Percentiles rank a stretch among this genome's conserved stretches.
Evolutionary conservation across 768 basidiomycete species (phyloP).

Genomic region (Termitomyces heimii): DNA sequence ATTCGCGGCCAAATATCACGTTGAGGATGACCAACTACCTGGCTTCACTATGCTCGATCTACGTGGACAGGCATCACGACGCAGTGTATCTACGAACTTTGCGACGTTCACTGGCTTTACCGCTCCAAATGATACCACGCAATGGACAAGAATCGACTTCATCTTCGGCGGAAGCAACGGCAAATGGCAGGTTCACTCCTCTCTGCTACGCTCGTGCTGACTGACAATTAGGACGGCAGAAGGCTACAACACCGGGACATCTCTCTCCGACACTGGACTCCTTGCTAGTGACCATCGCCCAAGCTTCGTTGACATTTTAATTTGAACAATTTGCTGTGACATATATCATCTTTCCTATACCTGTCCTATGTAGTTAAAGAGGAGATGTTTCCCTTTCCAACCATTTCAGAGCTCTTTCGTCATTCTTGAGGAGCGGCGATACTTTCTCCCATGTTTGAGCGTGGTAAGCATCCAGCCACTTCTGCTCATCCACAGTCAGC

Average conservation of each 20-base stretch:
- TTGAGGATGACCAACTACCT: conserved; percentile 23
- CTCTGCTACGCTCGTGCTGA: background rate
- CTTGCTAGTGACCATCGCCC: conserved; percentile 54
- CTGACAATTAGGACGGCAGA: conserved; percentile 24
- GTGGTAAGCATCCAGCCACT: conserved; percentile 86
- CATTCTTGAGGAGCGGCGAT: conserved; percentile 59
- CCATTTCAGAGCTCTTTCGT: conserved; percentile 56
- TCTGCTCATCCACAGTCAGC: conserved; percentile 57
- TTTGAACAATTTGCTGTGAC: conserved; percentile 1
- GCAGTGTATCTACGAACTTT: conserved; percentile 36
- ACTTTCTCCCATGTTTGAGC: conserved; percentile 69
- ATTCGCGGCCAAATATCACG: conserved; percentile 35
- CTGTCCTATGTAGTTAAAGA: conserved; percentile 17
- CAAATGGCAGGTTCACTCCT: conserved; percentile 29
- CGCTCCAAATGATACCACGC: conserved; percentile 28
- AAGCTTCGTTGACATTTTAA: conserved; percentile 36
- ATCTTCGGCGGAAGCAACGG: conserved; percentile 43
- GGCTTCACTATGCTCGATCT: conserved; percentile 40
- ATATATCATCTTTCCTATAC: background rate
- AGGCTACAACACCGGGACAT: conserved; percentile 32
- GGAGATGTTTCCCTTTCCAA: conserved; percentile 52
- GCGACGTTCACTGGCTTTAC: conserved; percentile 50
- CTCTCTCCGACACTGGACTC: conserved; percentile 43
- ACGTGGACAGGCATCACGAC: conserved; percentile 32
- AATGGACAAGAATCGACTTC: conserved; percentile 44